Conservation (phyloP, 1,139 yeast species). For the Sugiyamaella xylanicola region DNA sequence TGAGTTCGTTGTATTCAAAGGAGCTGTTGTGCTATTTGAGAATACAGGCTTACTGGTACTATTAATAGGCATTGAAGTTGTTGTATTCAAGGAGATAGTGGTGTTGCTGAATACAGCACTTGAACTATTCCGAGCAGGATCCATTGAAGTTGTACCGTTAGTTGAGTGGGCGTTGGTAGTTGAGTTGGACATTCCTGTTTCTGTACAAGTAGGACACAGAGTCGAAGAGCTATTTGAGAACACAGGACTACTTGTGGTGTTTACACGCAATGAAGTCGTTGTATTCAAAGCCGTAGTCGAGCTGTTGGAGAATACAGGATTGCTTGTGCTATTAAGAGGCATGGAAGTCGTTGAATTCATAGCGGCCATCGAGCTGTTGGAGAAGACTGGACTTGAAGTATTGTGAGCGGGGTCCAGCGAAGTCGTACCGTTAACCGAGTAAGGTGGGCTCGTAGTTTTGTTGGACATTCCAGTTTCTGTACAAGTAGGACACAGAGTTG, state of each 20-base stretch:
- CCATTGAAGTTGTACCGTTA: neutral
- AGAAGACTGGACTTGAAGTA: neutral
- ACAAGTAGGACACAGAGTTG: neutral
- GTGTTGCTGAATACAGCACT: slow-evolving; percentile 1
- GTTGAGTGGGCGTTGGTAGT: neutral
- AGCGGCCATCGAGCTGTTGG: neutral
- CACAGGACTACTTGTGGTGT: slow-evolving; percentile 6
- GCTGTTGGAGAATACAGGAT: neutral
- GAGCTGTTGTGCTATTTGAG: slow-evolving; percentile 11
- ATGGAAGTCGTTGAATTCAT: neutral
- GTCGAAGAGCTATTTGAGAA: neutral
- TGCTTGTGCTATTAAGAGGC: neutral
- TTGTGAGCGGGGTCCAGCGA: neutral
- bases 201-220: neutral
- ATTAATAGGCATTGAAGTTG: neutral
- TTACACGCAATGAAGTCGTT: slow-evolving; percentile 2
- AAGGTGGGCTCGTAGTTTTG: neutral
- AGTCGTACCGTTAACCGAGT: neutral
- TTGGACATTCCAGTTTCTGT: neutral
- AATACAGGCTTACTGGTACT: slow-evolving; percentile 3
- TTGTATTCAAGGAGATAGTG: slow-evolving; percentile 4
- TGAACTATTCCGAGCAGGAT: neutral
- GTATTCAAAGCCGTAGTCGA: slow-evolving; percentile 3
- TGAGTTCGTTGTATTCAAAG: neutral
- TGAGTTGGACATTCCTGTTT: too few species aligned